phyloP scores from a whole-genome alignment of 179 eudicot genomes.

The Dionaea muscipula region DNA sequence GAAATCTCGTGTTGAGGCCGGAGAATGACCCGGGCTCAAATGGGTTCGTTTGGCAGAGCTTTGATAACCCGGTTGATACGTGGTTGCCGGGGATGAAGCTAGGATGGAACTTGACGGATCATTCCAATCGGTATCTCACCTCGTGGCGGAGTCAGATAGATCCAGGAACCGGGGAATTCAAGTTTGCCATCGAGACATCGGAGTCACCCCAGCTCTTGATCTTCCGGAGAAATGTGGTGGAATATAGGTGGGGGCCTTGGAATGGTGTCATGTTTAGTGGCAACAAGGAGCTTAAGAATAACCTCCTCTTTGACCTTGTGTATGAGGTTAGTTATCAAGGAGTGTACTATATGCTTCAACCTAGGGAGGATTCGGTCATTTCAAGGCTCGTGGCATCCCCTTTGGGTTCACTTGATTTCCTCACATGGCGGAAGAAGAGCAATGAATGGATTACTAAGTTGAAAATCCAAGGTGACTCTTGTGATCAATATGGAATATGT shows the following conservation, averaged over 20 bases:
- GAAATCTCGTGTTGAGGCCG: background rate
- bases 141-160: background rate
- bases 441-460: background rate
- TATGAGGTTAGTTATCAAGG: background rate
- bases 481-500: conserved; percentile 10
- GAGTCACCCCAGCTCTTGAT: too few relatives aligned
- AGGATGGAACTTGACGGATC: background rate
- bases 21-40: background rate
- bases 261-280: conserved; percentile 7
- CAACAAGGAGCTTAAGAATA: too few relatives aligned
- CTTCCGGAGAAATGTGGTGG: too few relatives aligned
- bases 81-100: background rate
- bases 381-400: background rate
- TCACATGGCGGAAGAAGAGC: conserved; percentile 1
- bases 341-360: background rate
- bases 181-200: background rate
- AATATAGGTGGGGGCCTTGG: conserved; percentile 3
- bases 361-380: background rate
- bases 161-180: background rate
- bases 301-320: background rate
- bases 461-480: background rate
- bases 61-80: background rate
- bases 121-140: background rate
- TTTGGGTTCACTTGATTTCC: background rate
- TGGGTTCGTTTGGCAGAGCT: background rate